Base-by-base conservation (phyloP, 2,329 filamentous ascomycete species). In the Xylariaceae sp. region DNA sequence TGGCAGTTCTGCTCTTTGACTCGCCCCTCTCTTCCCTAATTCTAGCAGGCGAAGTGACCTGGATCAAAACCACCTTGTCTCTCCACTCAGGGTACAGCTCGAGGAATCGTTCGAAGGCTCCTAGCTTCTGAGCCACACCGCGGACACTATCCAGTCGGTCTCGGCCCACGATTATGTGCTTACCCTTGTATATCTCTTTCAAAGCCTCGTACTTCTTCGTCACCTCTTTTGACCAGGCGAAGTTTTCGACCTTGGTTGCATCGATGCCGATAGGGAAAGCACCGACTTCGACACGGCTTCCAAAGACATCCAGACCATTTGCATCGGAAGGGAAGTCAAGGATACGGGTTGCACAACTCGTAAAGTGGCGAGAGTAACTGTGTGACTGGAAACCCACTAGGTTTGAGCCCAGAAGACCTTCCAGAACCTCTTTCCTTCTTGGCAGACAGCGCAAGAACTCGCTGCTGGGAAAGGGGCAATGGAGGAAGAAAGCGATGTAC, bases 221-320 rank as follows among this genome's bases (percentile, higher is more conserved):
- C 20, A 83, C 81, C 0, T 80, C 72, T 36, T 83, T 75, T 4
- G 80, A 80, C 67, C 88, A 95, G 0, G 91, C 91, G 37, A 82
- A 72, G 42, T 77, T 77, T 61, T 89, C 82, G 14, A 93, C 88
- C 50, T 85, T 83, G 50, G 79, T 78, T n/a, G 86, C 88, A 64
- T 96, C 89, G 55, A 97, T 95, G 27, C 92, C 93, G 51, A 96
- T 95, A 14, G 92, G 91, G 64, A 95, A 95, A 14, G 95, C 89
- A 45, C 92, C 91, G 17, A 96, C 88, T 41, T 91, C 88, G 20
- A 95, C 89, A 55, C 92, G 87, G 8, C 86, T 80, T 6, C 91
- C 92, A 60, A 92, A 95, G 3, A 88, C 88, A 64, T 95, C 88
- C 5, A 96, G 88, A 5, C 91, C 89, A 4, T 85, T 82, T 2